Conservation (phyloP, 164 flowering plant species). For the Annona cherimola region DNA sequence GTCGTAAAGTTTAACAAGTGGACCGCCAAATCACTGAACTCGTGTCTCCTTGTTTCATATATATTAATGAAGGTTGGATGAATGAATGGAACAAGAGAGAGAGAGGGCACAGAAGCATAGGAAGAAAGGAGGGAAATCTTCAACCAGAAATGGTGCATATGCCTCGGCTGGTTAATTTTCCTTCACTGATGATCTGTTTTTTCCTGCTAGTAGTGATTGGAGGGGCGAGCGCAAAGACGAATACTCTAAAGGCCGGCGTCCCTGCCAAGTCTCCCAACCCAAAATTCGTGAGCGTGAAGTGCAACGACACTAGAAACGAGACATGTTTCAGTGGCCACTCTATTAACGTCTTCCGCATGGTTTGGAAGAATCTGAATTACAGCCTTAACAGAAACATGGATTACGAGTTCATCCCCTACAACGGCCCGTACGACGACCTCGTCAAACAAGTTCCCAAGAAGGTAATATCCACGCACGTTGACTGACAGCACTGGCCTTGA, state of each 20-base stretch:
- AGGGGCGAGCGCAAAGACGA: slow-evolving; percentile 44
- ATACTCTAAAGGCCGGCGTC: slow-evolving; percentile 38
- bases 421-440: slow-evolving; percentile 20
- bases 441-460: slow-evolving; percentile 25
- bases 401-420: slow-evolving; percentile 11
- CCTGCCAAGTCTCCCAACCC: slow-evolving; percentile 18
- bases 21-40: too few relatives aligned
- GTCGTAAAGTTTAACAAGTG: too few relatives aligned
- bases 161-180: background rate
- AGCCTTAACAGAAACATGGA: slow-evolving; percentile 25
- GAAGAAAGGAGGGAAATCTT: background rate
- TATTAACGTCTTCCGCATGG: slow-evolving; percentile 38
- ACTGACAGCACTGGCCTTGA: background rate
- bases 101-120: background rate
- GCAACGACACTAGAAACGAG: background rate
- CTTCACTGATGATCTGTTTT: background rate
- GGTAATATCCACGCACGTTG: slow-evolving; percentile 19
- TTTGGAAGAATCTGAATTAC: slow-evolving; percentile 20
- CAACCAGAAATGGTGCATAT: background rate
- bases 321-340: slow-evolving; percentile 34
- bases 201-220: slow-evolving; percentile 5
- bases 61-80: too few relatives aligned
- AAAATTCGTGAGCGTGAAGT: background rate
- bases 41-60: too few relatives aligned
- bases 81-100: too few relatives aligned